Percentiles rank a stretch among this genome's conserved stretches.
phyloP scores from a whole-genome alignment of 177 flowering plant genomes.

The Vitis hybrid region DNA sequence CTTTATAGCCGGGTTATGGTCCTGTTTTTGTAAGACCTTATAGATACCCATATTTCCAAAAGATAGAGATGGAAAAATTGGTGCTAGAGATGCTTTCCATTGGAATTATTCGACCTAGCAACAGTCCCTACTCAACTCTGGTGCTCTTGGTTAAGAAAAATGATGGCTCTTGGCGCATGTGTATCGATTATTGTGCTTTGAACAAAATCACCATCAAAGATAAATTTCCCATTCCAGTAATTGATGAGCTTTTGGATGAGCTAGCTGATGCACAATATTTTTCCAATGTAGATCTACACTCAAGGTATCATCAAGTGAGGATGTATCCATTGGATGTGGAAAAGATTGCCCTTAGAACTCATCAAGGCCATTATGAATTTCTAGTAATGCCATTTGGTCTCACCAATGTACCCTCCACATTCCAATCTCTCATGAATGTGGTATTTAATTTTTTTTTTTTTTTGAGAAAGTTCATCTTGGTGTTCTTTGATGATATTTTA shows the following conservation, averaged over 20 bases:
- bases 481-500: slow-evolving; percentile 1
- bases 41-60: not conserved
- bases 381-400: not conserved
- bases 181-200: too few species aligned
- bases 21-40: not conserved
- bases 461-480: not conserved
- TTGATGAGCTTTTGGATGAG: too few species aligned
- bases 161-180: too few species aligned
- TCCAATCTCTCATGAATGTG: not conserved
- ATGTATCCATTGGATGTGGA: not conserved
- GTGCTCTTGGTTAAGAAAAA: too few species aligned
- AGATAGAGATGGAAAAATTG: not conserved
- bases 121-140: too few species aligned
- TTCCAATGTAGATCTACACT: not conserved
- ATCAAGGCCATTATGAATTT: not conserved
- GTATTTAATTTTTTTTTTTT: not conserved
- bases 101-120: too few species aligned
- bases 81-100: not conserved
- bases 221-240: too few species aligned
- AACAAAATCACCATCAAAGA: too few species aligned
- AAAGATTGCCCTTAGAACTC: not conserved
- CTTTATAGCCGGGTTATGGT: not conserved
- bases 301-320: not conserved
- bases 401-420: not conserved
- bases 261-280: not conserved